phyloP scores from a whole-genome alignment of 75 land plant genomes.

The Larix kaempferi region DNA sequence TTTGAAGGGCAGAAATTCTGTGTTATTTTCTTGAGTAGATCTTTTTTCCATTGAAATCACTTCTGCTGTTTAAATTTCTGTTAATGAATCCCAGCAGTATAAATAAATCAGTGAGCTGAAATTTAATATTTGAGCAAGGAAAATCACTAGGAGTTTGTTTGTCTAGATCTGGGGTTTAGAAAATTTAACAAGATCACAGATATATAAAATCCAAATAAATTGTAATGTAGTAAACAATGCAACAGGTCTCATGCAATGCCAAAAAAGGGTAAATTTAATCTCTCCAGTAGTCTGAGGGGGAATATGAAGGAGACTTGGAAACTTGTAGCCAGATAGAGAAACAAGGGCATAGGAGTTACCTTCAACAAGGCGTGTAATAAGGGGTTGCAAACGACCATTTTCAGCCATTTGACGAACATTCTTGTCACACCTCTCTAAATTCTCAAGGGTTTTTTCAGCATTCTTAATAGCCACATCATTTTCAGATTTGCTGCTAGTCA shows the following conservation, averaged over 20 bases:
- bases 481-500: conserved; percentile 85
- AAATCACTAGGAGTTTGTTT: too few species aligned
- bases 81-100: too few species aligned
- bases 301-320: not conserved
- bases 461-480: conserved; percentile 58
- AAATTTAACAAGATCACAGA: not conserved
- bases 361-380: conserved; percentile 72
- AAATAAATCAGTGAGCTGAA: too few species aligned
- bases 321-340: not conserved
- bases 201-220: not conserved
- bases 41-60: too few species aligned
- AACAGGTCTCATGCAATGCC: not conserved
- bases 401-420: conserved; percentile 97
- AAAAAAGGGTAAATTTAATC: too few species aligned
- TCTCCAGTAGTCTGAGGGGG: too few species aligned
- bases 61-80: too few species aligned
- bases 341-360: conserved; percentile 34
- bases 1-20: too few species aligned
- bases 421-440: conserved; percentile 73
- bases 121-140: too few species aligned
- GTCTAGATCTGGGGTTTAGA: too few species aligned
- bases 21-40: too few species aligned
- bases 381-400: conserved; percentile 88
- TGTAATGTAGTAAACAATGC: not conserved
- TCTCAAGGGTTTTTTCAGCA: conserved; percentile 78